phyloP scores from a whole-genome alignment of 371 early-diverging fungal genomes.

The Rhizopus delemar region DNA sequence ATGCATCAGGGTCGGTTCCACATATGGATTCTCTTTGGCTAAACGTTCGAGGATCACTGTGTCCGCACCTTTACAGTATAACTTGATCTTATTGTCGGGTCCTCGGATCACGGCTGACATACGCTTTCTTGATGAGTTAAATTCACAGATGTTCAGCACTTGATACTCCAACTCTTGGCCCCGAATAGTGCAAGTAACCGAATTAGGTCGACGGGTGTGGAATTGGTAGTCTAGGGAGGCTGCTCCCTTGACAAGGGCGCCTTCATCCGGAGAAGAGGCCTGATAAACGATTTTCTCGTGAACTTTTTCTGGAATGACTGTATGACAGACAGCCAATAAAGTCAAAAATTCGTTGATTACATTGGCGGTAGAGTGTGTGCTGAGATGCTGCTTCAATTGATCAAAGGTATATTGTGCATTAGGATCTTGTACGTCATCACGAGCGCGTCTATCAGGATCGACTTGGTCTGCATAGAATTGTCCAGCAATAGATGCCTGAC shows the following conservation, averaged over 20 bases:
- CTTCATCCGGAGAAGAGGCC: slow-evolving; percentile 91
- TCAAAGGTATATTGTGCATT: slow-evolving; percentile 62
- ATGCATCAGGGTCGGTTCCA: slow-evolving; percentile 70
- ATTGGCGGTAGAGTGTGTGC: slow-evolving; percentile 20
- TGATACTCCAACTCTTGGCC: slow-evolving; percentile 70
- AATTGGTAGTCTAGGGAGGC: slow-evolving; percentile 63
- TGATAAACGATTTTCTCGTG: slow-evolving; percentile 72
- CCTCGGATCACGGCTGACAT: slow-evolving; percentile 90
- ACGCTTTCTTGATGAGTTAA: slow-evolving; percentile 96
- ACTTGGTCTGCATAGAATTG: slow-evolving; percentile 69
- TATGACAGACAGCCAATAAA: slow-evolving; percentile 92
- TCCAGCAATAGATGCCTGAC: slow-evolving; percentile 80
- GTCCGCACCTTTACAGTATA: slow-evolving; percentile 98
- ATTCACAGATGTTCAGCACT: slow-evolving; percentile 93
- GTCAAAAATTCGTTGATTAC: slow-evolving; percentile 75
- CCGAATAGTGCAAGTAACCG: slow-evolving; percentile 71
- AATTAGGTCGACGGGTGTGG: slow-evolving; percentile 82
- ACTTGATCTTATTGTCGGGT: slow-evolving; percentile 85
- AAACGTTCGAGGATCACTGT: slow-evolving; percentile 94
- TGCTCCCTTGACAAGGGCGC: slow-evolving; percentile 84
- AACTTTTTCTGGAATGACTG: slow-evolving; percentile 87
- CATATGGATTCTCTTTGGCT: slow-evolving; percentile 67
- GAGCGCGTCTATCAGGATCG: slow-evolving; percentile 62
- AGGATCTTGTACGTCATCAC: slow-evolving; percentile 27
- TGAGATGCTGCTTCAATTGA: slow-evolving; percentile 58